Base-by-base conservation (phyloP, 257 asterid genomes). In the Petunia secreta region DNA sequence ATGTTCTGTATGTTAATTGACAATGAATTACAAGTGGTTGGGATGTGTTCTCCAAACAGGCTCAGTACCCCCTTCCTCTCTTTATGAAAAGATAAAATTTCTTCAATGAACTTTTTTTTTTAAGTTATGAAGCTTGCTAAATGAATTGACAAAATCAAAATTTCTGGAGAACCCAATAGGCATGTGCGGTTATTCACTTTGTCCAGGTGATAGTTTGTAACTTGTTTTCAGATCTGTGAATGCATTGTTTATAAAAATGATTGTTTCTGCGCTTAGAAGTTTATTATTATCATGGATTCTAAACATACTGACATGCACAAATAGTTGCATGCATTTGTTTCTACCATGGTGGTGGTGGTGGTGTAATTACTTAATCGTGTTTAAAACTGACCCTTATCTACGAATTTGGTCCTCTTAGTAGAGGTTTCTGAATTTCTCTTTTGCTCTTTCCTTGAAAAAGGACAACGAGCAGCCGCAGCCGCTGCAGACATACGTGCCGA, bases 401-500 rank as follows among this genome's bases (percentile, higher is more conserved):
- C 4, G 40, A 10, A 37, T 25, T 46, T 71, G 77, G 77, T 7
- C 60, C 7, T 8, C 38, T 43, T 15, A 67, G 6, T 25, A 25
- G 59, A 1, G 77, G 25, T 48, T 71, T 48, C 77, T 71, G 62
- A 71, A 71, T 11, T 34, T 50, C 44, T 50, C 62, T 50, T 14
- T 71, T 34, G 44, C 6, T 71, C 5, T 71, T 71, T 5, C 43
- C 44, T 71, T 71, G 44, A 50, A 50, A 43, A 71, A 71, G 77
- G 77, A 34, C 77, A 34, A 71, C 5, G 25, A 71, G 46, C 77
- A 50, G 77, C 44, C 77, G 34, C 62, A 71, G 62, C 55, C 3
- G 77, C 62, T 25, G 34, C 62, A 71, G 77, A 34, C 13, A 3
- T 60, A 71, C 36, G 13, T 48, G 62, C 88, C 80, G 88, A 80